phyloP scores from a whole-genome alignment of 768 basidiomycete species.

The Guyanaporus albipodus region DNA sequence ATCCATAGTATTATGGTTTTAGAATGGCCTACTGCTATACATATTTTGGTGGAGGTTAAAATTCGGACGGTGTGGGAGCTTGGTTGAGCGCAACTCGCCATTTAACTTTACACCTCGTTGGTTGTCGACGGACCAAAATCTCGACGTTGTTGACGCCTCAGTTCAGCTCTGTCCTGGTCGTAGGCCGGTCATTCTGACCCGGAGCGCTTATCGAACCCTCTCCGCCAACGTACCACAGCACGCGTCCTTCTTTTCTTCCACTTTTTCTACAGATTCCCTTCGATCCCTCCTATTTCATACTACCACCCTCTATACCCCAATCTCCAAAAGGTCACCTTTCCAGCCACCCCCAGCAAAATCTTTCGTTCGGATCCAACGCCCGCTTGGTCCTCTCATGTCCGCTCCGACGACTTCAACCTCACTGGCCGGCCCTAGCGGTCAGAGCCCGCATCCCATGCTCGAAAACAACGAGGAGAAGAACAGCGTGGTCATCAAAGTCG shows the following conservation, averaged over 20 bases:
- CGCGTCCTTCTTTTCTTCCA: conserved; percentile 37
- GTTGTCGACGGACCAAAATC: conserved; percentile 31
- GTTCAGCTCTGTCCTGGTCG: conserved; percentile 26
- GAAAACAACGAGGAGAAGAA: conserved; percentile 76
- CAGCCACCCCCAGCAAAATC: conserved; percentile 15
- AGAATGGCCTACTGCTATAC: too few relatives aligned
- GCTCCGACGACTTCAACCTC: conserved; percentile 45
- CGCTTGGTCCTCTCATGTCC: conserved; percentile 39
- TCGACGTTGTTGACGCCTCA: conserved; percentile 27
- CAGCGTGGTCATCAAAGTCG: conserved; percentile 96
- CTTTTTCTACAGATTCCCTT: conserved; percentile 32
- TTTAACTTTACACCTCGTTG: conserved; percentile 26
- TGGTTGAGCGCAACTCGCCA: conserved; percentile 17
- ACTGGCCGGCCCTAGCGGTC: conserved; percentile 49
- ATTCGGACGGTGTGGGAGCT: conserved; percentile 38
- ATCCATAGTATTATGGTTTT: too few relatives aligned
- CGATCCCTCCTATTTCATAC: conserved; percentile 23
- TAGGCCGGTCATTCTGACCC: conserved; percentile 31
- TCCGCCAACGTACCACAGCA: conserved; percentile 30
- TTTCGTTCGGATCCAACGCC: conserved; percentile 16
- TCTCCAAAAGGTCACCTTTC: conserved; percentile 18
- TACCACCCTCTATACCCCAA: conserved; percentile 27
- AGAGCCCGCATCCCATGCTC: conserved; percentile 44
- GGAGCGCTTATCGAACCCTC: conserved; percentile 34
- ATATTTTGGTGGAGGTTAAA: conserved; percentile 23